These are phyloP conservation scores for Primulina huaijiensis DNA, from an alignment of 257 asterid species.

Conservation along the genomic window DNA sequence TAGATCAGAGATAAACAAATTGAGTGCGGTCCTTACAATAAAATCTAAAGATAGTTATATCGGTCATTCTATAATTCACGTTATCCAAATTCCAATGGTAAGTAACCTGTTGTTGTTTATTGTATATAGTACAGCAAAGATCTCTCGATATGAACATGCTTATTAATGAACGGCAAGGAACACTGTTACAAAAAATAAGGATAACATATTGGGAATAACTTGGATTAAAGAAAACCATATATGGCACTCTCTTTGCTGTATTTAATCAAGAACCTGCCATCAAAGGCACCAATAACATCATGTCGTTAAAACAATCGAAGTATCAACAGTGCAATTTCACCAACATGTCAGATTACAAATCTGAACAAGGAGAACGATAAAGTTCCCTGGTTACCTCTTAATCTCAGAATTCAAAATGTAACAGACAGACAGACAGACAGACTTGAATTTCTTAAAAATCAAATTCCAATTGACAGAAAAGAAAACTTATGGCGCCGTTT, in stretches of 20 bases:
- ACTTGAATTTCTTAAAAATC: not conserved
- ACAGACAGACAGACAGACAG: not conserved
- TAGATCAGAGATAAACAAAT: not conserved
- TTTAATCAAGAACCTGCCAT: conserved; percentile 13
- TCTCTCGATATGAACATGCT: not conserved
- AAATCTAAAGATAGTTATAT: not conserved
- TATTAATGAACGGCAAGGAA: not conserved
- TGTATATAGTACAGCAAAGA: not conserved
- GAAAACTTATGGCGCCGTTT: not conserved
- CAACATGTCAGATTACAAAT: not conserved
- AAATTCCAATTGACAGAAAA: not conserved
- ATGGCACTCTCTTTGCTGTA: not conserved
- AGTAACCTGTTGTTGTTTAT: not conserved
- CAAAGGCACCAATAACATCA: not conserved
- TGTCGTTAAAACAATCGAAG: conserved; percentile 5
- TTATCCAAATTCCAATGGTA: not conserved
- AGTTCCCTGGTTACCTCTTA: not conserved
- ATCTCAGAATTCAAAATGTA: not conserved
- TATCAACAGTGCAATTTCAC: not conserved
- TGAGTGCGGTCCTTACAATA: not conserved
- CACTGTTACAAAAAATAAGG: not conserved
- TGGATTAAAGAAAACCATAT: not conserved
- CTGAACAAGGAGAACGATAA: not conserved
- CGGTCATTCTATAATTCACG: not conserved
- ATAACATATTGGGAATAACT: not conserved